phyloP scores from a whole-genome alignment of 2,329 filamentous ascomycete species.

The Cladosporium velox region DNA sequence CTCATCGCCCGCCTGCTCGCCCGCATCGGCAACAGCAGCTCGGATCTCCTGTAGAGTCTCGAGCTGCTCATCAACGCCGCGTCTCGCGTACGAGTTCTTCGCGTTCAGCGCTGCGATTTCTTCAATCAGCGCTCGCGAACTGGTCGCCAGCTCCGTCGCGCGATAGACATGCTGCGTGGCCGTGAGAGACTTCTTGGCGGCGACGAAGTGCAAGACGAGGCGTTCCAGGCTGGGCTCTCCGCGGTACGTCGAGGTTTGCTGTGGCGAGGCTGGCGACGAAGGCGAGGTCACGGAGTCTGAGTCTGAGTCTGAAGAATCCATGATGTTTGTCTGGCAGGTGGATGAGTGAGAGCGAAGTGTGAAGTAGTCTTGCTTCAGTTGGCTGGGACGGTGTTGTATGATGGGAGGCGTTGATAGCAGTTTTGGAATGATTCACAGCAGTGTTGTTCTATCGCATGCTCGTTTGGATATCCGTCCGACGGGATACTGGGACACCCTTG shows the following conservation, averaged over 20 bases:
- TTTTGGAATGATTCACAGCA: neutral
- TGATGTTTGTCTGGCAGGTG: neutral
- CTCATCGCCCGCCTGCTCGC: constrained; percentile 45
- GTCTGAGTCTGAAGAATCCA: constrained; percentile 19
- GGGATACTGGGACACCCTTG: neutral
- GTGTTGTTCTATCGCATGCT: neutral
- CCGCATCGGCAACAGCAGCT: constrained; percentile 46
- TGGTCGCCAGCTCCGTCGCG: constrained; percentile 81
- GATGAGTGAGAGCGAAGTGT: neutral
- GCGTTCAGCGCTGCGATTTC: constrained; percentile 71
- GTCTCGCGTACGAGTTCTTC: constrained; percentile 47
- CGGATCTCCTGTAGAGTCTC: constrained; percentile 47
- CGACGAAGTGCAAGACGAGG: constrained; percentile 80
- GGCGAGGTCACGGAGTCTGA: constrained; percentile 31
- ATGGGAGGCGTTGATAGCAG: neutral
- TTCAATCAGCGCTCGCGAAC: constrained; percentile 73
- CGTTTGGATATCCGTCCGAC: neutral
- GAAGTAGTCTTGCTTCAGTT: neutral
- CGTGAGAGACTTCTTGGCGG: constrained; percentile 82
- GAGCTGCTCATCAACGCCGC: constrained; percentile 48
- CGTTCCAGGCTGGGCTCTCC: constrained; percentile 63
- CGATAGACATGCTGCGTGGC: constrained; percentile 75
- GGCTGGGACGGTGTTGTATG: neutral
- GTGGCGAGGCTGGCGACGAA: constrained; percentile 45
- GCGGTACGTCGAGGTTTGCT: constrained; percentile 40